Conservation (phyloP, 345 rosid genomes). For the Boechera retrofracta region DNA sequence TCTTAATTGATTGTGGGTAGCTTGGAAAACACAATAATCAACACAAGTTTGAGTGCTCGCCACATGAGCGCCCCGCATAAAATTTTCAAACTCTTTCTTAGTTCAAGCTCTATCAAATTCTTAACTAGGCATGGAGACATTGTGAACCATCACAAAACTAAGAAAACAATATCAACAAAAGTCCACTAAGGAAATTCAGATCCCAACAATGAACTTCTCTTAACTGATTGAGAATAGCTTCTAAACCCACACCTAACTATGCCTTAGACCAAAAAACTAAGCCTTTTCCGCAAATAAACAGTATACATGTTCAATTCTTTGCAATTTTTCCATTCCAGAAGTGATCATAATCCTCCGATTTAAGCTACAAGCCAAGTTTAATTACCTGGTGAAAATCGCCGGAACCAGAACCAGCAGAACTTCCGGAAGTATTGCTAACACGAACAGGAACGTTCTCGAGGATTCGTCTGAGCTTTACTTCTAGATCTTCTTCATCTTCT, state of each 20-base stretch:
- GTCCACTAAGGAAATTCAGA: not conserved
- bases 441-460: constrained; percentile 95
- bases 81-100: not conserved
- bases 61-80: not conserved
- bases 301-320: not conserved
- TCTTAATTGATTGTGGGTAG: not conserved
- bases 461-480: constrained; percentile 88
- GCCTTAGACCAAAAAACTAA: not conserved
- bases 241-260: not conserved
- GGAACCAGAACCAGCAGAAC: constrained; percentile 98
- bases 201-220: not conserved
- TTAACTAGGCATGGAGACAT: not conserved
- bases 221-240: not conserved
- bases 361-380: not conserved
- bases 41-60: too few species aligned
- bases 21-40: not conserved
- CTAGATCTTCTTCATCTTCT: constrained; percentile 93
- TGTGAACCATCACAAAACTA: constrained; percentile 8
- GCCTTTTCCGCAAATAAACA: not conserved
- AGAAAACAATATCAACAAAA: not conserved
- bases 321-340: not conserved
- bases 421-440: constrained; percentile 92
- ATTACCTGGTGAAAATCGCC: constrained; percentile 96
- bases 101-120: constrained; percentile 5
- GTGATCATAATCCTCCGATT: not conserved